Conservation (phyloP, 768 basidiomycete genomes). For the Baorangia bicolor region DNA sequence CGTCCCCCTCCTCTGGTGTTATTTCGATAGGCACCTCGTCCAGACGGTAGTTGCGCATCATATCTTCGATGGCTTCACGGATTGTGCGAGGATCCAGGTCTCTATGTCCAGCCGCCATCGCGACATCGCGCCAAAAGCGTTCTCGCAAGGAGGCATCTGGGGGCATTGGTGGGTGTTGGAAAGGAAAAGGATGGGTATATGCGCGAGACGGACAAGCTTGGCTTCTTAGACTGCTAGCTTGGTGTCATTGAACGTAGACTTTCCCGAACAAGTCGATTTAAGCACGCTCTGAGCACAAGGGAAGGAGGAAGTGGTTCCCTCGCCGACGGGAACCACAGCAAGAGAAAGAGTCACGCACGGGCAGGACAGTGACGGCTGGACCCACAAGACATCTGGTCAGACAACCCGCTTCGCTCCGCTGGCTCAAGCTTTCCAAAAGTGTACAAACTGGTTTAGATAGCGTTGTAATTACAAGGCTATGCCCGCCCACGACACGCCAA, state of each 20-base stretch:
- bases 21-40: constrained; percentile 21
- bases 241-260: neutral
- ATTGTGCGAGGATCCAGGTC: constrained; percentile 12
- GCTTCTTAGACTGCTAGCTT: neutral
- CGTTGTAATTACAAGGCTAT: constrained; percentile 9
- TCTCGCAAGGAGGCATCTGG: constrained; percentile 13
- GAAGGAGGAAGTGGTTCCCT: neutral
- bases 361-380: constrained; percentile 12
- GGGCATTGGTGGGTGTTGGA: constrained; percentile 11
- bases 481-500: too few species aligned
- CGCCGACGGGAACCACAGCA: neutral
- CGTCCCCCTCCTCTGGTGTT: neutral
- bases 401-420: constrained; percentile 1
- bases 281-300: constrained; percentile 7
- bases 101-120: constrained; percentile 6
- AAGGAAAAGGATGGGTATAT: constrained; percentile 1
- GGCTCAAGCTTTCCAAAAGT: constrained; percentile 21
- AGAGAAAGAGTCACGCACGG: neutral
- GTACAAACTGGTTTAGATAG: constrained; percentile 3
- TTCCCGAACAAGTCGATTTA: constrained; percentile 1
- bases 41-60: constrained; percentile 23
- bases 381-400: constrained; percentile 19
- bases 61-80: constrained; percentile 22
- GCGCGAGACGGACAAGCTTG: neutral
- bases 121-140: constrained; percentile 28